These are phyloP conservation scores for Linaria vulgaris DNA, from an alignment of 257 asterid genomes.

Conservation along the genomic window DNA sequence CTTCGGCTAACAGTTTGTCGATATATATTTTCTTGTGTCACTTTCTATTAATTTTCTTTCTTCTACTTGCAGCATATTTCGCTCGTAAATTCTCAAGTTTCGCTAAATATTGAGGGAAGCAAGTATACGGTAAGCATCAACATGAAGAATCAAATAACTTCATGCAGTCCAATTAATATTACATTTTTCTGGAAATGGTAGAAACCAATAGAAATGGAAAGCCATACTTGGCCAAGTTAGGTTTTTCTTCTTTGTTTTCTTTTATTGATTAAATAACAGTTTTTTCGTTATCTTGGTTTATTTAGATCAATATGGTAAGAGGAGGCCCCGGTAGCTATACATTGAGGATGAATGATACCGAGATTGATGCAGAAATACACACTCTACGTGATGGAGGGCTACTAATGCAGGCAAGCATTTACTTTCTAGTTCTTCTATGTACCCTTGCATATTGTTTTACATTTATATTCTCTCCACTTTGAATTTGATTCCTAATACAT, in stretches of 20 bases:
- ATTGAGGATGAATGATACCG: constrained; percentile 77
- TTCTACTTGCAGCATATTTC: constrained; percentile 88
- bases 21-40: constrained; percentile 28
- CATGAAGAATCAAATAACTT: constrained; percentile 15
- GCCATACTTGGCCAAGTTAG: too few species aligned
- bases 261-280: background rate
- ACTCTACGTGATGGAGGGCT: constrained; percentile 98
- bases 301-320: constrained; percentile 67
- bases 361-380: constrained; percentile 95
- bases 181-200: too few species aligned
- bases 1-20: constrained; percentile 20
- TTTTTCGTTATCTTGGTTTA: constrained; percentile 15
- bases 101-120: constrained; percentile 98
- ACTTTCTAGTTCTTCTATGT: constrained; percentile 18
- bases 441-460: constrained; percentile 18
- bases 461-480: constrained; percentile 15
- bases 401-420: constrained; percentile 83
- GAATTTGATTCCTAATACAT: constrained; percentile 9
- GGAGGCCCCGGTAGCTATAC: constrained; percentile 97
- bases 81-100: constrained; percentile 90
- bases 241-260: constrained; percentile 1
- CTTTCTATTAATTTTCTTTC: constrained; percentile 22
- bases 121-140: constrained; percentile 81
- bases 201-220: too few species aligned
- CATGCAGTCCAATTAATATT: constrained; percentile 11